phyloP scores from a whole-genome alignment of 139 green algal species.

The Dunaliella sp. region DNA sequence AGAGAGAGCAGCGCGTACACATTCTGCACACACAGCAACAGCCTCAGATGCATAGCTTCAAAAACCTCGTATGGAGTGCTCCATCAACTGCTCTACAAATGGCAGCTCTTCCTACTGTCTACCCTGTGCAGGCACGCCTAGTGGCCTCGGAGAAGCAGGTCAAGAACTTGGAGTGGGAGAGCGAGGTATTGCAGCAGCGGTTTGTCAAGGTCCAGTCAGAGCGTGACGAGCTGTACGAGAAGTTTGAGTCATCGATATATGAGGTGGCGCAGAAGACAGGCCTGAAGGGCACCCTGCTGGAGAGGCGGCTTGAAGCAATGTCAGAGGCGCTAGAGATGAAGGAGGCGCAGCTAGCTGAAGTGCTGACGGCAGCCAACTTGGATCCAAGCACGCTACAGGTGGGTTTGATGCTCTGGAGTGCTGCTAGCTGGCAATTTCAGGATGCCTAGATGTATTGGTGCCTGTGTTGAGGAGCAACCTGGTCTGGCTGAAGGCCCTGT shows the following conservation, averaged over 20 bases:
- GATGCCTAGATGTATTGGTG: too few species aligned
- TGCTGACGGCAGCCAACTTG: conserved; percentile 79
- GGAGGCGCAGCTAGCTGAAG: conserved; percentile 78
- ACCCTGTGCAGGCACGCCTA: conserved; percentile 56
- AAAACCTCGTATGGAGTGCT: too few species aligned
- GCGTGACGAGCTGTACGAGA: conserved; percentile 73
- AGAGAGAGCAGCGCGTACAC: too few species aligned
- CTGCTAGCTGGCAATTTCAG: too few species aligned
- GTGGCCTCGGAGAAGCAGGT: conserved; percentile 71
- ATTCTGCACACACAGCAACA: too few species aligned
- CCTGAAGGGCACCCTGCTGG: conserved; percentile 33
- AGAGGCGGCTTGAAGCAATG: conserved; percentile 68
- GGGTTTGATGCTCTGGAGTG: background rate
- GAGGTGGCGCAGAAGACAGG: conserved; percentile 75
- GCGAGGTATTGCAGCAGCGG: conserved; percentile 77
- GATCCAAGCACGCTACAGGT: conserved; percentile 68
- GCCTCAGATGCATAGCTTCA: too few species aligned
- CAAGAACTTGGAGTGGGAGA: conserved; percentile 86
- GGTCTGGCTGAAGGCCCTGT: too few species aligned
- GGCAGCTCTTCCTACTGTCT: background rate
- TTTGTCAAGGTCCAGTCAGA: conserved; percentile 65
- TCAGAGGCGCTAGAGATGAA: conserved; percentile 64
- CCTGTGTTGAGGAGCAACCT: too few species aligned
- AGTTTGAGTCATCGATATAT: conserved; percentile 76
- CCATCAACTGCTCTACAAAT: too few species aligned